phyloP scores from a whole-genome alignment of 1,284 basidiomycete genomes.

The Trametes polyzona region DNA sequence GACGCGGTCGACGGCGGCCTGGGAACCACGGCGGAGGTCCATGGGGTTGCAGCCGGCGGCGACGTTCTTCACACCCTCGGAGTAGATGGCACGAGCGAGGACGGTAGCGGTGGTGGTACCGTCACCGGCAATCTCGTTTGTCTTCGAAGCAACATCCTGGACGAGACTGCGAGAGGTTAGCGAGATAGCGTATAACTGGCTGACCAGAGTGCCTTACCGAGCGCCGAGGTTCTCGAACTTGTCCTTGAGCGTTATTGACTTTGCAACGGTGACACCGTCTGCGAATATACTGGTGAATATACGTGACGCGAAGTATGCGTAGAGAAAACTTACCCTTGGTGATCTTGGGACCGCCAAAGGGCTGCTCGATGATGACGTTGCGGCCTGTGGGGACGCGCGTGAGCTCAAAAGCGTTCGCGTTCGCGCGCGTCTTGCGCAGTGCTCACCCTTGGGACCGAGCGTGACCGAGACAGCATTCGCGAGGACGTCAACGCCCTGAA shows the following conservation, averaged over 20 bases:
- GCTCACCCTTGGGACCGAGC: slow-evolving; percentile 90
- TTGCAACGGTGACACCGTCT: slow-evolving; percentile 99
- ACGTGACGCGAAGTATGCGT: neutral
- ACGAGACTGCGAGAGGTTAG: slow-evolving; percentile 64
- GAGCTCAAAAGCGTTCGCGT: slow-evolving; percentile 10
- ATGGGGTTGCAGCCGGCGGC: slow-evolving; percentile 99
- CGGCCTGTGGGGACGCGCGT: slow-evolving; percentile 59
- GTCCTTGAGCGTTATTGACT: slow-evolving; percentile 93
- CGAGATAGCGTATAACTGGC: neutral
- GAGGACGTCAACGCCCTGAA: slow-evolving; percentile 95
- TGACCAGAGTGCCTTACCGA: slow-evolving; percentile 57
- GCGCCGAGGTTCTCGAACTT: slow-evolving; percentile 99
- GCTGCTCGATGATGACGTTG: slow-evolving; percentile 99
- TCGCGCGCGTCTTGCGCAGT: neutral
- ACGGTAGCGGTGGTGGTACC: slow-evolving; percentile 99
- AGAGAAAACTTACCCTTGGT: slow-evolving; percentile 72
- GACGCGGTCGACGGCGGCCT: slow-evolving; percentile 96
- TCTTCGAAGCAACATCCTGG: slow-evolving; percentile 96
- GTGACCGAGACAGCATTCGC: slow-evolving; percentile 96
- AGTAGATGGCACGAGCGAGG: slow-evolving; percentile 95
- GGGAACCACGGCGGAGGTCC: slow-evolving; percentile 96
- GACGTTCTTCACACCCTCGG: slow-evolving; percentile 99
- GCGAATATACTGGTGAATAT: too few relatives aligned
- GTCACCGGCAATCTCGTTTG: slow-evolving; percentile 97
- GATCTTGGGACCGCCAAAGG: slow-evolving; percentile 97